Percentiles rank a stretch among this genome's conserved stretches.
These are phyloP conservation scores for Elaeis oleifera DNA, from an alignment of 202 grass and related monocot species.

Conservation along the genomic window DNA sequence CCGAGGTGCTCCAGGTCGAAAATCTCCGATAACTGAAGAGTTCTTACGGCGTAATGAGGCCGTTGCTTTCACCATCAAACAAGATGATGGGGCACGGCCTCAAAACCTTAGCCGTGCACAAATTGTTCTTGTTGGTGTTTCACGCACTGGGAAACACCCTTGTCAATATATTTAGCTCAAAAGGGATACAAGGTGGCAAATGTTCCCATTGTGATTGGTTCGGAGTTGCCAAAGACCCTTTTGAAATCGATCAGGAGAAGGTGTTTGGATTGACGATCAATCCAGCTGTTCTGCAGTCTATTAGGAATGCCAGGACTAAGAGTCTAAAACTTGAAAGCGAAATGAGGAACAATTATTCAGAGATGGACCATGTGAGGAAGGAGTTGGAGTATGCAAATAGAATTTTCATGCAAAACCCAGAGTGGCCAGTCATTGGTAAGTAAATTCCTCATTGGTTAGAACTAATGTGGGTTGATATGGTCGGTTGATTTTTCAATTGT, in stretches of 20 bases:
- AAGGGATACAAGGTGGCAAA: constrained; percentile 98
- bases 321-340: constrained; percentile 55
- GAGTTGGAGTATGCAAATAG: constrained; percentile 61
- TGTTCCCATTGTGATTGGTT: constrained; percentile 77
- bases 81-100: constrained; percentile 88
- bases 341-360: constrained; percentile 71
- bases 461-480: too few relatives aligned
- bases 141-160: constrained; percentile 84
- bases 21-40: constrained; percentile 52
- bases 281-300: constrained; percentile 62
- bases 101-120: constrained; percentile 64
- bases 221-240: constrained; percentile 60
- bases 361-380: constrained; percentile 73
- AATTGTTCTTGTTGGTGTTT: constrained; percentile 87
- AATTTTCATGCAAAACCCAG: constrained; percentile 61
- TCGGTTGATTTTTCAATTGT: background rate
- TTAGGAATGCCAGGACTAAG: constrained; percentile 78
- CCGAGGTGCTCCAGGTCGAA: constrained; percentile 52
- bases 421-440: constrained; percentile 91
- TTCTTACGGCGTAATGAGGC: constrained; percentile 85
- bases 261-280: constrained; percentile 87
- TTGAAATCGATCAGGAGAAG: constrained; percentile 63
- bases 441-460: too few relatives aligned
- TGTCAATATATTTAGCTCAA: constrained; percentile 90
- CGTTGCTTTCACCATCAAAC: constrained; percentile 91